Base-by-base conservation (phyloP, 2,329 filamentous ascomycete genomes). In the Fulvia fulva region DNA sequence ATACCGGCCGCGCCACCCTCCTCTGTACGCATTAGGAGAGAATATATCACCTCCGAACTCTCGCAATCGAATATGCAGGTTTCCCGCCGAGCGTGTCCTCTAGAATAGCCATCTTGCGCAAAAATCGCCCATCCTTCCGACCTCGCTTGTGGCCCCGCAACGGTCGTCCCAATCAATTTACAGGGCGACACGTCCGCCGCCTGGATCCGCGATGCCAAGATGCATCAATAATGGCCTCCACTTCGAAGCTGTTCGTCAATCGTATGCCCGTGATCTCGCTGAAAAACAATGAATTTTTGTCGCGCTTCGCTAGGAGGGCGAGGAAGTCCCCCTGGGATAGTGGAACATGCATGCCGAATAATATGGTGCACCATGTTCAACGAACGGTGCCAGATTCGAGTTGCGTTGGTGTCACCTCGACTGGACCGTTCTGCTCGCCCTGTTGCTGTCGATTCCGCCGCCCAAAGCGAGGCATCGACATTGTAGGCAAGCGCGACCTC, bases 321-420 rank as follows among this genome's bases (percentile, higher is more conserved):
- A 14, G 9, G 16, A 19, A 41, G 32, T 47, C 47, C 25, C 32
- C 47, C 26, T 28, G 47, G 23, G 25, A 50, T 50, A n/a, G 11
- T 32, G 47, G 19, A n/a, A n/a, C 47, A 50, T 32, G 37, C 7
- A 41, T 41, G 37, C 26, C 30, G 32, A 19, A 19, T 19, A 11
- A n/a, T 19, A 12, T 26, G 44, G 22, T 8, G 26, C 26, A 25
- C 21, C 14, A 32, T 50, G 9, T 21, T 58, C 46, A 64, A n/a
- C 62, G 59, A 23, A 63, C 56, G 30, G 57, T 59, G 11, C 69
- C 69, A 51, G 69, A 68, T 58, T 71, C 69, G 9, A 71, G 61
- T 26, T 70, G 63, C 14, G 57, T 55, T 19, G 69, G 68, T 19
- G 56, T 53, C 37, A 65, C 58, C 32, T 68, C 65, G 12, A 58